Conservation (phyloP, 73 alveolate genomes). For the Paramecium sonneborni region DNA sequence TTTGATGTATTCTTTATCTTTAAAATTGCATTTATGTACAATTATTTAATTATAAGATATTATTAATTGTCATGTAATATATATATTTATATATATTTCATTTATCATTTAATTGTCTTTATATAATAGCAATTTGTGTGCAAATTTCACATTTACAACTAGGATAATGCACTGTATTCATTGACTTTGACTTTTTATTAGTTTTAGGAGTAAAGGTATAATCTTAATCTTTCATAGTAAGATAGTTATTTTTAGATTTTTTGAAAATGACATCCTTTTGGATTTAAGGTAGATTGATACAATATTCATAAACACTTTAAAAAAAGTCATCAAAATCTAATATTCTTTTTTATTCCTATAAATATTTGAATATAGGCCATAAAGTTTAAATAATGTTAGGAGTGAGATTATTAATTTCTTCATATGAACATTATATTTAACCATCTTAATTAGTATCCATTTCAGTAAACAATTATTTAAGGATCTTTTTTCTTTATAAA, state of each 20-base stretch:
- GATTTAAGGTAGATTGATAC: background rate
- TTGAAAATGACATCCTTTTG: background rate
- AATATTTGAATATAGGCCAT: background rate
- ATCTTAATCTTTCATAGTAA: background rate
- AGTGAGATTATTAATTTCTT: background rate
- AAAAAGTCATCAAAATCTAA: slow-evolving; percentile 22
- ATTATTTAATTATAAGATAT: background rate
- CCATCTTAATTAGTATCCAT: slow-evolving; percentile 3
- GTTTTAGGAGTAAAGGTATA: background rate
- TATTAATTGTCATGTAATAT: background rate
- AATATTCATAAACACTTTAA: background rate
- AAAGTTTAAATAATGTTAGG: background rate
- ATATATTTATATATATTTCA: too few relatives aligned
- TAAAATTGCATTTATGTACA: background rate
- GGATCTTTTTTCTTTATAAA: background rate
- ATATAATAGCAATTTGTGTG: background rate
- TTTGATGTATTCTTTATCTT: slow-evolving; percentile 8
- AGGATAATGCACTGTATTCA: background rate
- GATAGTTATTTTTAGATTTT: background rate
- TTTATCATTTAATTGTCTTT: background rate
- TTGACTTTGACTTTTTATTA: background rate
- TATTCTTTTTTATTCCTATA: background rate
- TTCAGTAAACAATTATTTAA: background rate
- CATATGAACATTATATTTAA: background rate
- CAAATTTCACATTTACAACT: slow-evolving; percentile 31